Evolutionary conservation across 75 land plant genomes (phyloP), one percentile per base, ranked within the genome.

Genomic region (Azolla pinnata): DNA sequence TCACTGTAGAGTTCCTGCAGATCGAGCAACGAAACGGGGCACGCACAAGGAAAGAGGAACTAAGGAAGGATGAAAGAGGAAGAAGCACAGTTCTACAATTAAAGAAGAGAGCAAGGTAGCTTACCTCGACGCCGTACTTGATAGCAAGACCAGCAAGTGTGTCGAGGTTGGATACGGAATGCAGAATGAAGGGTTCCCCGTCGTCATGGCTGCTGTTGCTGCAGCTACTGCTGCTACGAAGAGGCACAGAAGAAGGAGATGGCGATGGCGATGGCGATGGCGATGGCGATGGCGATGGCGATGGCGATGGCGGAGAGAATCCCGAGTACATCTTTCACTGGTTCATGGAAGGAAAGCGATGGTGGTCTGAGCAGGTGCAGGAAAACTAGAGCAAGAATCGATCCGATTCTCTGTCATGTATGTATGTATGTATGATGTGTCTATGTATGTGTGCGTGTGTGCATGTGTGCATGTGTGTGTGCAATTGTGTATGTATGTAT

Each of bases 91-190:
- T n/a, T n/a, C n/a, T n/a, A n/a, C n/a, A n/a, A n/a, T n/a, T n/a
- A n/a, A n/a, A n/a, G n/a, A n/a, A n/a, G n/a, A n/a, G n/a, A n/a
- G n/a, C n/a, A n/a, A n/a, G n/a, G n/a, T n/a, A n/a, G n/a, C n/a
- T n/a, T 63, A 86, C 90, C 90, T 86, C 90, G 10, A 86, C 81
- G 30, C 90, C 90, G 42, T 86, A 86, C 57, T 83, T 86, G 63
- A 86, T 86, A 10, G 90, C 90, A 34, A 86, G 64, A 20, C 90
- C 90, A 1, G 90, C 83, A 20, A 86, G 72, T 27, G 88, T 85
- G 57, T 86, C 90, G 60, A 79, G 67, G 33, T 75, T 79, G 25
- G 87, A 62, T 4, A 86, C 90, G 1, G 50, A 50, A 54, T 86
- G 90, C 33, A 71, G 80, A 20, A 83, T 74, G 53, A 64, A 74